phyloP scores from a whole-genome alignment of 371 early-diverging fungal species.

The Astathelohania contejeani region DNA sequence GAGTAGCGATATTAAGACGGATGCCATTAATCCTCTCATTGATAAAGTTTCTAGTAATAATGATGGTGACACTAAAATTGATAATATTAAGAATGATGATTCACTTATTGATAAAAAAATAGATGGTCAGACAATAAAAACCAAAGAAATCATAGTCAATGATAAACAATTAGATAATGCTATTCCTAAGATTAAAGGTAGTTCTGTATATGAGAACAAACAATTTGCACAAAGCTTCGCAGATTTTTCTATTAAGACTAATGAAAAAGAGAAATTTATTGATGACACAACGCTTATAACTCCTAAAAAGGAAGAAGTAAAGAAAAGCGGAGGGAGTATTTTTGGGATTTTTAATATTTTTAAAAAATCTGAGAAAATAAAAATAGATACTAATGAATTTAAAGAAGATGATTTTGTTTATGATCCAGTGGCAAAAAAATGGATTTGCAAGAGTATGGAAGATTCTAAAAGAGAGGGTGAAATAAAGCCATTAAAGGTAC shows the following conservation, averaged over 20 bases:
- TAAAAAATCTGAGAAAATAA: constrained; percentile 11
- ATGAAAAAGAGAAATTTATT: background rate
- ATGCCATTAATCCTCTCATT: too few species aligned
- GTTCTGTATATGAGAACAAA: constrained; percentile 4
- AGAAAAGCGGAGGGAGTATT: constrained; percentile 1
- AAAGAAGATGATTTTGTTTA: constrained; percentile 15
- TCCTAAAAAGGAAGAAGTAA: background rate
- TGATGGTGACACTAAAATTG: too few species aligned
- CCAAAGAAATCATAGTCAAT: background rate
- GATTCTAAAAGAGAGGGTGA: background rate
- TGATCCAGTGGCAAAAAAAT: constrained; percentile 21
- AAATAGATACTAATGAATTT: constrained; percentile 4
- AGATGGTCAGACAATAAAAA: background rate
- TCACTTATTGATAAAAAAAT: background rate
- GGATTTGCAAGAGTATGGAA: constrained; percentile 10
- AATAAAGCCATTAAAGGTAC: background rate
- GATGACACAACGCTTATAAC: constrained; percentile 7
- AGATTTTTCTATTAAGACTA: constrained; percentile 10
- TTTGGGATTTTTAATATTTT: constrained; percentile 19
- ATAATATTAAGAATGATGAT: background rate
- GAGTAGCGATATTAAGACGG: too few species aligned
- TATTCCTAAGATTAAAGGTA: background rate
- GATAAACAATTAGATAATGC: background rate
- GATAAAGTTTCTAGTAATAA: too few species aligned
- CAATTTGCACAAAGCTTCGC: constrained; percentile 20